Base-by-base conservation (phyloP, 2,329 filamentous ascomycete genomes). In the Cryphonectria parasitica region DNA sequence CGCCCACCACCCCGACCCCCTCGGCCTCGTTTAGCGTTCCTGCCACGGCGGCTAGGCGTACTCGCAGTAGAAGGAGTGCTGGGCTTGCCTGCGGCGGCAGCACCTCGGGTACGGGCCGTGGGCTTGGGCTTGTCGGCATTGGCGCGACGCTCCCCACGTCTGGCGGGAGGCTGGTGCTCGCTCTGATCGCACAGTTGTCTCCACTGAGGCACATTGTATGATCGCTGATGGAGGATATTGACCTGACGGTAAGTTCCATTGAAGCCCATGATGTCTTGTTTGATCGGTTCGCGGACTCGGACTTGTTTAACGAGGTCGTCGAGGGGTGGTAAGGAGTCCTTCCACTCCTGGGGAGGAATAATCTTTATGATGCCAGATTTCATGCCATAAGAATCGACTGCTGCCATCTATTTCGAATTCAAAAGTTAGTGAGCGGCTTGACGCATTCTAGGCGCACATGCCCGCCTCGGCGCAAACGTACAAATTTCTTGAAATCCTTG, bases 131-230 rank as follows among this genome's bases (percentile, higher is more conserved):
- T 87, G 13, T 89, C 84, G 67, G 85, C 56, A 74, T 89, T 88
- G 39, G 89, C 88, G 72, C 93, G 89, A 74, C 92, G 86, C 81
- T 96, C 92, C 68, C 97, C 96, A 79, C 96, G 90, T 77, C 91
- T 91, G 7, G 96, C 96, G 0, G 96, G 96, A 13, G 96, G 96
- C 77, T 98, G 96, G 79, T 99, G 94, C 76, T 97, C 95, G 78
- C 93, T 95, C 81, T 98, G 94, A 74, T 98, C 93, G 79, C 95
- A 98, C 54, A 98, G 86, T 69, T 93, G 89, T 75, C 94, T 93
- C 96, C 96, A 99, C 81, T 99, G 95, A 0, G 95, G 95, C 5
- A 99, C 85, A 76, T 98, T 99, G 83, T 99, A 99, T 19, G 94
- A 94, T 79, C 96, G 89, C 79, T 97, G 94, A 82, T 98, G 97